These are phyloP conservation scores for Penicillium steckii DNA, from an alignment of 495 filamentous ascomycete genomes.

Conservation along the genomic window DNA sequence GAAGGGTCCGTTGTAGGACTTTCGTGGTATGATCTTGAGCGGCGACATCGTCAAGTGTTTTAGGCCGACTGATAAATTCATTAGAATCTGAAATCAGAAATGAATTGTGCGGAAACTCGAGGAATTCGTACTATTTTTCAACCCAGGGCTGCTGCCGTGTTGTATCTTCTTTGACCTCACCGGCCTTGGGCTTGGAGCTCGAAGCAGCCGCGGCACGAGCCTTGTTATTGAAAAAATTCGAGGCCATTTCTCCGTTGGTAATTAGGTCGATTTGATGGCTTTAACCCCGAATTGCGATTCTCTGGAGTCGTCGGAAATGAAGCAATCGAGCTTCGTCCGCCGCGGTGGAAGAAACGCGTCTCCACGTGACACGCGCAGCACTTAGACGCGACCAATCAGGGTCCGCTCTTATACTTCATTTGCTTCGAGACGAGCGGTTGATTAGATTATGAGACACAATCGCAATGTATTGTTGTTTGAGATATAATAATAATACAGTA, in stretches of 20 bases:
- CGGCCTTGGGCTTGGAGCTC: conserved; percentile 50
- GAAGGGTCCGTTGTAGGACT: conserved; percentile 86
- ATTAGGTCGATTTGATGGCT: not conserved
- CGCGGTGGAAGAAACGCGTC: conserved; percentile 36
- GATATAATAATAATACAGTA: conserved; percentile 7
- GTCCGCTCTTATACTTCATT: conserved; percentile 8
- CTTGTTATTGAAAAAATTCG: conserved; percentile 93
- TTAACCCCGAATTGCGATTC: conserved; percentile 1
- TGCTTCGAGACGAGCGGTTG: no score
- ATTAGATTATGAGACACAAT: conserved; percentile 1
- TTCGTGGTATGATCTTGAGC: conserved; percentile 97
- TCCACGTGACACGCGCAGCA: conserved; percentile 39
- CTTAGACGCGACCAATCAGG: conserved; percentile 24
- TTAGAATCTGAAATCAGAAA: not conserved
- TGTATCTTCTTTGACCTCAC: conserved; percentile 60
- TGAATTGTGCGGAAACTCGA: not conserved
- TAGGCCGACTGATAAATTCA: conserved; percentile 69
- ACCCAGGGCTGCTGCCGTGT: conserved; percentile 87
- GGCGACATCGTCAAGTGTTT: conserved; percentile 89
- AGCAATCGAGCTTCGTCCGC: conserved; percentile 12
- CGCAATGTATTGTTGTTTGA: no score
- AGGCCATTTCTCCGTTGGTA: conserved; percentile 31
- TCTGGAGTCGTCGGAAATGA: conserved; percentile 3
- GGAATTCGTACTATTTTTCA: conserved; percentile 87
- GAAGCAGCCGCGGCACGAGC: conserved; percentile 77